phyloP scores from a whole-genome alignment of 73 alveolate genomes.

The Paramecium biaurelia region DNA sequence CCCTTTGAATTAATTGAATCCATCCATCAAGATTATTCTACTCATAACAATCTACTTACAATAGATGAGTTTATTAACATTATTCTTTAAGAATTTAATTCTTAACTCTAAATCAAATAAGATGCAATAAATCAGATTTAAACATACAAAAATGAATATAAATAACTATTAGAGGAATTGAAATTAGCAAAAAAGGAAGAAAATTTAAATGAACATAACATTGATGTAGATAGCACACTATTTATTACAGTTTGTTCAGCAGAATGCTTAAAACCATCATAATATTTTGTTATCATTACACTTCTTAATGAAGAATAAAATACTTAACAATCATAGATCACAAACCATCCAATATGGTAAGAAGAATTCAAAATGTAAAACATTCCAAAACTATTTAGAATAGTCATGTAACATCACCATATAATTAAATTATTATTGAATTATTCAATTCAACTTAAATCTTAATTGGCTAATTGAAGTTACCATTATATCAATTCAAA shows the following conservation, averaged over 20 bases:
- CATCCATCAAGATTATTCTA: background rate
- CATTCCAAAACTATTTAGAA: background rate
- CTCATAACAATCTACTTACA: background rate
- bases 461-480: slow-evolving; percentile 2
- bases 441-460: background rate
- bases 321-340: background rate
- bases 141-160: background rate
- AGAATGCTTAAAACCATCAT: background rate
- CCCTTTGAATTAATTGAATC: background rate
- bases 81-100: background rate
- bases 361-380: slow-evolving; percentile 4
- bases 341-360: background rate
- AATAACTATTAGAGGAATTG: background rate
- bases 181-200: background rate
- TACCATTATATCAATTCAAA: background rate
- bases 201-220: background rate
- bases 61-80: background rate
- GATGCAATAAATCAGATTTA: background rate
- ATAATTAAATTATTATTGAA: background rate
- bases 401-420: slow-evolving; percentile 19
- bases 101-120: background rate
- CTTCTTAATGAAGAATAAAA: background rate
- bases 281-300: background rate
- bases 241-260: background rate
- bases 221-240: background rate